These are phyloP conservation scores for Corymbia maculata DNA, from an alignment of 345 rosid genomes.

Conservation along the genomic window DNA sequence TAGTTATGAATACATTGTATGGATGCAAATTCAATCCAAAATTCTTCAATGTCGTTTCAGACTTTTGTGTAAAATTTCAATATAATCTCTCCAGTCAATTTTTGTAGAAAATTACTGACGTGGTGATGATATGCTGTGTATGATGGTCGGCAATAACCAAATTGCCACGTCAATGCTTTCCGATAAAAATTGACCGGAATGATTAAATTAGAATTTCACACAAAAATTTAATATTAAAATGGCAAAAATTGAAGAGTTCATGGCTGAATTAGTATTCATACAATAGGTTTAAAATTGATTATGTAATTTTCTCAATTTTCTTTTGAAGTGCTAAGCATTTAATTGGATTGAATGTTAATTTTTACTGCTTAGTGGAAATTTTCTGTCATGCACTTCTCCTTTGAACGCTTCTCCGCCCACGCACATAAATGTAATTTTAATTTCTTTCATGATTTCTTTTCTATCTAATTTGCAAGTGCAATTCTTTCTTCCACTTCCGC, in stretches of 20 bases:
- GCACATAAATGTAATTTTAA: not conserved
- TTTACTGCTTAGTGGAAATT: too few relatives aligned
- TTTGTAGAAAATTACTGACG: not conserved
- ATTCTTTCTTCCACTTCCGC: not conserved
- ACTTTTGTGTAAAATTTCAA: not conserved
- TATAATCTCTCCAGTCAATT: not conserved
- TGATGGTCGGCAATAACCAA: accelerated
- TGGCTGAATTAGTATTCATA: accelerated
- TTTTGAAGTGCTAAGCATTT: too few relatives aligned
- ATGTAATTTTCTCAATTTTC: too few relatives aligned
- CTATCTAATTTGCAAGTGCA: not conserved
- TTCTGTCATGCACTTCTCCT: too few relatives aligned
- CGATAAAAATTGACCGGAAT: too few relatives aligned
- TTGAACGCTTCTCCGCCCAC: too few relatives aligned
- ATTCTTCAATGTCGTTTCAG: not conserved
- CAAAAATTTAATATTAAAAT: too few relatives aligned
- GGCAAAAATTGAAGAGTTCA: too few relatives aligned
- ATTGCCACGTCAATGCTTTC: accelerated
- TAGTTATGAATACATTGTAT: not conserved
- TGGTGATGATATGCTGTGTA: too few relatives aligned
- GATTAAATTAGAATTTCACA: accelerated
- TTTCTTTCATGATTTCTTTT: too few relatives aligned
- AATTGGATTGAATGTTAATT: too few relatives aligned
- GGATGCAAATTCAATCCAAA: not conserved
- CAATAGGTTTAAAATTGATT: too few relatives aligned